Evolutionary conservation across 345 rosid species (phyloP), one percentile per base, ranked within the genome.

Genomic region (Iberis pinnata): DNA sequence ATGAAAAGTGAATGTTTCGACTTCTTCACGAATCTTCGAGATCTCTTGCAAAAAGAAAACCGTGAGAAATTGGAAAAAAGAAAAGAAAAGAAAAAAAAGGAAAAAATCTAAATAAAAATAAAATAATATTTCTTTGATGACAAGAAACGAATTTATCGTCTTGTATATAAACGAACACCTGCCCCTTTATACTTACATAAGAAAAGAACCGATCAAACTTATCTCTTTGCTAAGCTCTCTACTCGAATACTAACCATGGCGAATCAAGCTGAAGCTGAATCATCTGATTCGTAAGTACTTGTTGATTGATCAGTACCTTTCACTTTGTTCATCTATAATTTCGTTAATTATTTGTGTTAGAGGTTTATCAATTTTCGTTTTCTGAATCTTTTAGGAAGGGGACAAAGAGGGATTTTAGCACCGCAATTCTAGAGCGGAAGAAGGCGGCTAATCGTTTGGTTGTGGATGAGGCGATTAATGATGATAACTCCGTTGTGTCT

Each of bases 341-440:
- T n/a, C 8, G 22, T 20, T 9, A 5, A 5, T 37, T 46, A 7
- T 11, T 13, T 44, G 0, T 14, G n/a, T n/a, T n/a, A n/a, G n/a
- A n/a, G n/a, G 3, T 60, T 39, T 4, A 22, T 37, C 13, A 18
- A 6, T 14, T 11, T 19, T 31, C 4, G 12, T 43, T 7, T 3
- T 29, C 15, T 38, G 68, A 10, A 12, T 24, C 18, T 47, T 47
- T 10, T 64, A 81, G 88, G 32, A 78, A 73, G 51, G 78, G 76
- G 50, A 63, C 67, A 16, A 82, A 78, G 76, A 84, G 59, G 42
- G 94, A 84, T 58, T 82, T 73, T 67, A 74, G 78, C n/a, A 82
- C 86, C 0, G 86, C 89, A 53, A 84, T 80, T 60, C 56, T 84
- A 57, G 94, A 84, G 70, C 61, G 80, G 43, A 84, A 84, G 72